Evolutionary conservation across 768 basidiomycete species (phyloP).

Genomic region (Melanogaster broomeanus): DNA sequence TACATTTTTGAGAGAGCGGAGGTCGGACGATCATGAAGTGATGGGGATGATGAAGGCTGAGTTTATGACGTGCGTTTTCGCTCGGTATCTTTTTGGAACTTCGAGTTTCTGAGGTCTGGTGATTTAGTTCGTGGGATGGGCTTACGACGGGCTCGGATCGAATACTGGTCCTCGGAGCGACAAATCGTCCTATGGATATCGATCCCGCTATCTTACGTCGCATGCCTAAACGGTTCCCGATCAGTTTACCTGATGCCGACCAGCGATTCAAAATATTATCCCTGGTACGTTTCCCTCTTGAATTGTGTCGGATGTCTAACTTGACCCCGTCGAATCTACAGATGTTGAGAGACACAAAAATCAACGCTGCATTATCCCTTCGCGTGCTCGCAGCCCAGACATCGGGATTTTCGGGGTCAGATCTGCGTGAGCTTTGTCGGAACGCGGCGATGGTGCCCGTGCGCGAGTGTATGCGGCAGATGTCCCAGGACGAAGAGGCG

Average conservation of each 20-base stretch:
- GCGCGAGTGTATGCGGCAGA: conserved; percentile 73
- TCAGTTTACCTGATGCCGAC: conserved; percentile 73
- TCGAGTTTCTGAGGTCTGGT: not conserved
- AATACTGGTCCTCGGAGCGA: conserved; percentile 91
- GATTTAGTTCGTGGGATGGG: conserved; percentile 88
- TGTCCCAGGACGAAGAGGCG: conserved; percentile 48
- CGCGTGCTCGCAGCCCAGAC: conserved; percentile 64
- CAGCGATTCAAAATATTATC: conserved; percentile 85
- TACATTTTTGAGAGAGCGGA: conserved; percentile 87
- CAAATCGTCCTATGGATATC: conserved; percentile 93
- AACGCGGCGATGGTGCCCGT: conserved; percentile 94
- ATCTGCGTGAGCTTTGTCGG: conserved; percentile 88
- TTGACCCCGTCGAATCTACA: conserved; percentile 27
- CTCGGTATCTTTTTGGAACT: conserved; percentile 2
- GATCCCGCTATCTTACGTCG: conserved; percentile 85
- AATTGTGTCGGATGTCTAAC: not conserved
- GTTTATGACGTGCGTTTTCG: conserved; percentile 76
- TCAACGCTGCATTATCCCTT: conserved; percentile 64
- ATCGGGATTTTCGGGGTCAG: conserved; percentile 83
- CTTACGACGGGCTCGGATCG: conserved; percentile 77
- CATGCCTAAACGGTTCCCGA: conserved; percentile 96
- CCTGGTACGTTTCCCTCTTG: conserved; percentile 49
- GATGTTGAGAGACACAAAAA: conserved; percentile 83
- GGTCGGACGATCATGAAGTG: conserved; percentile 91
- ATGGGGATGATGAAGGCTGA: conserved; percentile 99